These are phyloP conservation scores for Periconia digitata DNA, from an alignment of 2,329 filamentous ascomycete species.

Conservation along the genomic window DNA sequence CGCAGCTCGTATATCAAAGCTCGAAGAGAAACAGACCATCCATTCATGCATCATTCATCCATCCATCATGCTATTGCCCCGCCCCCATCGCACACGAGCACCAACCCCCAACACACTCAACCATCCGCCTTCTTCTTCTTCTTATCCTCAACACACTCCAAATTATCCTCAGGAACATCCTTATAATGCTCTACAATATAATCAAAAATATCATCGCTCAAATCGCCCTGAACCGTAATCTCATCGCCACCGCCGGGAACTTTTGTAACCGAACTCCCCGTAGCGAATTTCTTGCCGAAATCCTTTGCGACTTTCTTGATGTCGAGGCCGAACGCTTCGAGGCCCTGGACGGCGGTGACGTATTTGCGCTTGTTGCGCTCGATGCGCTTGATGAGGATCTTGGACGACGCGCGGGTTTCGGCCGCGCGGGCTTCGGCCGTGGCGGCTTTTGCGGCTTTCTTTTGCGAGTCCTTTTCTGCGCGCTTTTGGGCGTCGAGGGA, in stretches of 20 bases:
- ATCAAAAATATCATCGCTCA: conserved; percentile 91
- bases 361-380: conserved; percentile 98
- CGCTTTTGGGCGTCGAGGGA: conserved; percentile 91
- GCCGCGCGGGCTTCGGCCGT: conserved; percentile 81
- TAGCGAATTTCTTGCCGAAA: conserved; percentile 98
- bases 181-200: conserved; percentile 87
- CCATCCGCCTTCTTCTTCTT: conserved; percentile 78
- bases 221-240: conserved; percentile 96
- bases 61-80: background rate
- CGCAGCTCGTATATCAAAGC: too few relatives aligned
- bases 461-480: conserved; percentile 92
- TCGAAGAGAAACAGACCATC: too few relatives aligned
- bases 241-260: conserved; percentile 83
- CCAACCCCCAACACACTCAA: conserved; percentile 5
- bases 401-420: conserved; percentile 78
- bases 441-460: conserved; percentile 94
- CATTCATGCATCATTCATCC: background rate
- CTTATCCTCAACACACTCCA: conserved; percentile 94
- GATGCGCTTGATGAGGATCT: conserved; percentile 91
- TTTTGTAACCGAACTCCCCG: conserved; percentile 90
- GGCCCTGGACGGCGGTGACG: conserved; percentile 86
- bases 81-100: background rate
- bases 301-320: conserved; percentile 97
- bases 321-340: conserved; percentile 88
- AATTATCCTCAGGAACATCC: conserved; percentile 90